phyloP scores from a whole-genome alignment of 2,329 filamentous ascomycete species.

The Cladophialophora exuberans region DNA sequence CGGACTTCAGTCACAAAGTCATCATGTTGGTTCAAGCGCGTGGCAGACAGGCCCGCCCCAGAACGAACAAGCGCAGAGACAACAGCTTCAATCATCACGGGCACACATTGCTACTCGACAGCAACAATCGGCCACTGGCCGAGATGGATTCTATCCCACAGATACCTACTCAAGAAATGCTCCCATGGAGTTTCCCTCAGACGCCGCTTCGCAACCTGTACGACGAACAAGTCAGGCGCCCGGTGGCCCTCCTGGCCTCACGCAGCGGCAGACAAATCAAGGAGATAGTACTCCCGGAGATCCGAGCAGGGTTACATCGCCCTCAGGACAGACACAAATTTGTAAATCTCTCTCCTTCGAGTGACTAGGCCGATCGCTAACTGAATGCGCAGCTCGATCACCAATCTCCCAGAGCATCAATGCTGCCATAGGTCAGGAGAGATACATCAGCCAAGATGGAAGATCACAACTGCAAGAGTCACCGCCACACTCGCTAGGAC shows the following conservation, averaged over 20 bases:
- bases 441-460: conserved; percentile 34
- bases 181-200: conserved; percentile 27
- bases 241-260: conserved; percentile 28
- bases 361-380: conserved; percentile 1
- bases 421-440: conserved; percentile 46
- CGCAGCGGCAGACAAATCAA: conserved; percentile 28
- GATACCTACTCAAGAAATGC: conserved; percentile 33
- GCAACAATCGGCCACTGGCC: conserved; percentile 19
- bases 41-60: conserved; percentile 34
- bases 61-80: conserved; percentile 28
- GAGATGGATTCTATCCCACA: conserved; percentile 27
- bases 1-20: conserved; percentile 28
- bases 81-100: conserved; percentile 22
- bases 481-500: conserved; percentile 33
- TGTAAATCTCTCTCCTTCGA: conserved; percentile 16
- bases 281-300: conserved; percentile 25
- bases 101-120: conserved; percentile 25
- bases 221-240: conserved; percentile 27
- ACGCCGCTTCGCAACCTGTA: conserved; percentile 21
- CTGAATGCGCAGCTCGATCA: conserved; percentile 39
- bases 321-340: conserved; percentile 29
- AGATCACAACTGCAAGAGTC: conserved; percentile 39
- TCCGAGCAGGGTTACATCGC: conserved; percentile 31
- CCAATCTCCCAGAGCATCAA: conserved; percentile 48
- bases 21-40: conserved; percentile 28